Conservation (phyloP, 208 protist genomes). For the Trypanosoma avium region DNA sequence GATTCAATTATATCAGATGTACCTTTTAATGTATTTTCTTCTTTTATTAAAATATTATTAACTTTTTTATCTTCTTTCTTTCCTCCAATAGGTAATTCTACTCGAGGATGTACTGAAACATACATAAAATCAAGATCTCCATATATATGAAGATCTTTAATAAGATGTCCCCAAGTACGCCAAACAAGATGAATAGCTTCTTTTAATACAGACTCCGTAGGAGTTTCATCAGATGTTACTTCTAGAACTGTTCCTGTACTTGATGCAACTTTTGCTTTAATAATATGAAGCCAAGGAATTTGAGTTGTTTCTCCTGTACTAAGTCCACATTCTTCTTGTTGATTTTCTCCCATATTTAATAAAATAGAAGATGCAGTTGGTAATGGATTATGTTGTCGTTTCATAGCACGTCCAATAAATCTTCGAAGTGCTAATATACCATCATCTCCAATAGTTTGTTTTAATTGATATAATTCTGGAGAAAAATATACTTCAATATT, state of each 20-base stretch:
- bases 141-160: constrained; percentile 85
- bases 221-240: constrained; percentile 25
- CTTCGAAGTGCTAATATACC: constrained; percentile 61
- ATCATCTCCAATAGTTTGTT: constrained; percentile 50
- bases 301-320: constrained; percentile 30
- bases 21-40: not conserved
- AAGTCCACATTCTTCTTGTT: constrained; percentile 28
- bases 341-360: constrained; percentile 36
- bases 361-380: constrained; percentile 63
- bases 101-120: constrained; percentile 57
- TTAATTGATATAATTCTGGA: constrained; percentile 68
- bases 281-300: constrained; percentile 61
- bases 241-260: constrained; percentile 53
- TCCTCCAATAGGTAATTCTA: constrained; percentile 47
- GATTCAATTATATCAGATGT: constrained; percentile 5
- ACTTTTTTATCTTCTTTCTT: constrained; percentile 25
- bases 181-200: constrained; percentile 70
- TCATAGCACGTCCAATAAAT: constrained; percentile 78
- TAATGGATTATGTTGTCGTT: constrained; percentile 72
- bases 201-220: constrained; percentile 35
- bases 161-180: constrained; percentile 80
- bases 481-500: constrained; percentile 87
- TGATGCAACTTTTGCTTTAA: constrained; percentile 44
- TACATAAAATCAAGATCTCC: constrained; percentile 83
- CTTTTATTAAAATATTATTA: not conserved